Evolutionary conservation across 371 early-diverging fungal species (phyloP), one percentile per base, ranked within the genome.

Genomic region (Mortierella sp.): DNA sequence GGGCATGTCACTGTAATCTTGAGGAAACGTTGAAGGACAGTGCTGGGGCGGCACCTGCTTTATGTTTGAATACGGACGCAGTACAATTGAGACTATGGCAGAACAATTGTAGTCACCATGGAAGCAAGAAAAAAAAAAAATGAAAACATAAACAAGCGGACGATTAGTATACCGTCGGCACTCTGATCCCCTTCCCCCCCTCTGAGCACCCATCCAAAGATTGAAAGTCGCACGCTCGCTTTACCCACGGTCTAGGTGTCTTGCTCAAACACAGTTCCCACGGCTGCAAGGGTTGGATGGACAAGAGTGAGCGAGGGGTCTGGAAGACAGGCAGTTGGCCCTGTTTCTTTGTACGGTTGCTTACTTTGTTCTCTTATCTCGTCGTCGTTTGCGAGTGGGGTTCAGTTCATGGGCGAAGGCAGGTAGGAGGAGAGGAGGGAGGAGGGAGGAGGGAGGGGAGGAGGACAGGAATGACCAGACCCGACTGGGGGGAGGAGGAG

Each of bases 11-110:
- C 65, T 57, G 48, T 55, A 72, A 54, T 67, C 72, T 61, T 52
- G 58, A 19, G 61, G 57, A 34, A 72, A 72, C 47, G 66, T 31
- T 28, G 71, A 56, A 47, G 73, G 63, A 54, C 46, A 72, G 64
- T 72, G 61, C 50, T 72, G 67, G 16, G 73, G 73, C 18, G 73
- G 73, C 28, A 67, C 67, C 73, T 72, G 28, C 48, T 57, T 58
- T 57, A 28, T 58, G 41, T 55, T 34, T 52, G 54, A 23, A 45
- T 47, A 31, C 21, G 54, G 13, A 55, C 50, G 39, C 51, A 16
- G 51, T 50, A 27, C 51, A 50, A 18, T 28, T 2, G 16, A 49
- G 43, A 34, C 57, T 54, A 43, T 38, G 57, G 64, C 49, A 43
- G 24, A 49, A 21, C 7, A 34, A 34, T 10, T n/a, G n/a, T n/a